Evolutionary conservation across 257 asterid genomes (phyloP), one percentile per base, ranked within the genome.

Genomic region (Lantana camara): DNA sequence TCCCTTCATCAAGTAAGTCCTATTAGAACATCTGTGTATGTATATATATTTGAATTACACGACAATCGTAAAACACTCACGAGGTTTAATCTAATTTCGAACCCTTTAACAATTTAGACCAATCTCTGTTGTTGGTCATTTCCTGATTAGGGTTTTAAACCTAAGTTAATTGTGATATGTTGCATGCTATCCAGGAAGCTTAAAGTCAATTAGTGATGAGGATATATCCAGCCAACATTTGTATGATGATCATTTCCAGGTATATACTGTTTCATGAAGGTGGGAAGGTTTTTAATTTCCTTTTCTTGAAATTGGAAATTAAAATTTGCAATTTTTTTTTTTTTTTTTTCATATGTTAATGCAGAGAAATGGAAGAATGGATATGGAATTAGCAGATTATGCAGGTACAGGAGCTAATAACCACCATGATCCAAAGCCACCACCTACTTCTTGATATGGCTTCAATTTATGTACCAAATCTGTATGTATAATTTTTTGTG

Each of bases 321-420:
- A 24, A 17, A n/a, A 9, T 4, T 19, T 38, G 16, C 0, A n/a
- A 51, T 8, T 42, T 56, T 4, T 64, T 9, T 27, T 16, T 44
- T 5, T 29, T 27, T 27, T 27, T 4, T 16, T 9, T n/a, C n/a
- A n/a, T n/a, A n/a, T n/a, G n/a, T n/a, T n/a, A n/a, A n/a, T 61
- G 64, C 75, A 80, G 77, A 72, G 56, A 52, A 57, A 38, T 47
- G 78, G 66, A 44, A 75, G 82, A 53, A 51, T 64, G 64, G 76
- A 50, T 41, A 54, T 72, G 14, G 79, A 77, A 48, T 15, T 60
- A 45, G 47, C 58, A 66, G 86, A 83, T 59, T 83, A 83, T 49
- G 57, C 78, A 34, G 86, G 82, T 21, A 63, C 89, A 5, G 86
- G 86, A 40, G 80, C 89, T n/a, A 83, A 83, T 68, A 77, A 69